phyloP scores from a whole-genome alignment of 225 moss, liverwort and hornwort species.

The Physcomitrium patens region DNA sequence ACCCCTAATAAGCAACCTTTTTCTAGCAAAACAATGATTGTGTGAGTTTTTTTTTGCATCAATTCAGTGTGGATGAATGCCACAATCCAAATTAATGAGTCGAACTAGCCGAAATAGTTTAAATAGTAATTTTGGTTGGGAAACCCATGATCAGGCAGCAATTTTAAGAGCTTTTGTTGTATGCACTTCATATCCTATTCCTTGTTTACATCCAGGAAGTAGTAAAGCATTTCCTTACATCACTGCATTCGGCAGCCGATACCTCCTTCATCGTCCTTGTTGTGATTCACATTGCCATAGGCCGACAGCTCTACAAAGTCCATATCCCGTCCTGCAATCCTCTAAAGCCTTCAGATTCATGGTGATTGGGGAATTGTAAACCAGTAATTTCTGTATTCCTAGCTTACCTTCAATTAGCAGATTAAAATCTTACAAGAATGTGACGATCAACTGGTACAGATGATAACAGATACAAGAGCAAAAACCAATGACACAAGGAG shows the following conservation, averaged over 20 bases:
- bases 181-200: slow-evolving; percentile 6
- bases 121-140: background rate
- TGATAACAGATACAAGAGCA: background rate
- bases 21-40: too few relatives aligned
- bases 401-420: background rate
- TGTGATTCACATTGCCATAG: slow-evolving; percentile 78
- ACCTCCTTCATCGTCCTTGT: slow-evolving; percentile 53
- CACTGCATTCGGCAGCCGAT: slow-evolving; percentile 85
- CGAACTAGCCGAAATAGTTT: background rate
- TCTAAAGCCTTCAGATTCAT: slow-evolving; percentile 12
- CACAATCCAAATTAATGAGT: slow-evolving; percentile 16
- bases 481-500: background rate
- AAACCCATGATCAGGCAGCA: slow-evolving; percentile 18
- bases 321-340: slow-evolving; percentile 79
- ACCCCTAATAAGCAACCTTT: too few relatives aligned
- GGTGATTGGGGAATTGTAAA: background rate
- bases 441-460: background rate
- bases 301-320: slow-evolving; percentile 89
- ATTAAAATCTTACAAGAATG: background rate
- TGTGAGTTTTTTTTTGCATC: too few relatives aligned
- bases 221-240: background rate
- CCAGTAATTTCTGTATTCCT: background rate
- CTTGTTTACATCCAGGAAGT: background rate
- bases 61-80: slow-evolving; percentile 1
- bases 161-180: slow-evolving; percentile 1